A percentile compares a stretch with the other conserved stretches of the same genome.
phyloP scores from a whole-genome alignment of 805 yeast genomes.

The Wickerhamia fluorescens region DNA sequence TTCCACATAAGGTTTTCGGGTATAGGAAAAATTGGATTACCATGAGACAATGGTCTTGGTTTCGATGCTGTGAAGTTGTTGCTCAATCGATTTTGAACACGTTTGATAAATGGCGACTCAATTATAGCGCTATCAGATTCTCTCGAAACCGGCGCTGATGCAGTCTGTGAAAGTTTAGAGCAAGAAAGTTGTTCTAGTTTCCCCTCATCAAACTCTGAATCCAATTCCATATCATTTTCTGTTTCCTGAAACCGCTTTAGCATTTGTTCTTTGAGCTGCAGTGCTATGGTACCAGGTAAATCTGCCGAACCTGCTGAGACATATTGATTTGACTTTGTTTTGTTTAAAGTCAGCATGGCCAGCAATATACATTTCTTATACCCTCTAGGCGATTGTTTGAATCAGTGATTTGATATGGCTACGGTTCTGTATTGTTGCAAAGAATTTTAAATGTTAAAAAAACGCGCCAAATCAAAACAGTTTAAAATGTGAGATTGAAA shows the following conservation, averaged over 20 bases:
- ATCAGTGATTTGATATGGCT: too few species aligned
- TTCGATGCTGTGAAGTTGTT: constrained; percentile 1
- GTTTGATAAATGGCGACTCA: constrained; percentile 23
- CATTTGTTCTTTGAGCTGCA: too few species aligned
- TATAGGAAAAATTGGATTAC: constrained; percentile 2
- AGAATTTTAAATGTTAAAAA: too few species aligned
- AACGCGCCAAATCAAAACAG: too few species aligned
- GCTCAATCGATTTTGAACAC: constrained; percentile 19
- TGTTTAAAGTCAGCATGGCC: too few species aligned
- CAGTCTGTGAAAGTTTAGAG: constrained; percentile 29
- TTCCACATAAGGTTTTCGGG: constrained; percentile 2
- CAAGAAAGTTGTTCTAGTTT: constrained; percentile 24
- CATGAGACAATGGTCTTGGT: neutral
- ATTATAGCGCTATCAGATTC: constrained; percentile 1
- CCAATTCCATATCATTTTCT: constrained; percentile 7
- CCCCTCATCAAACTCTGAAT: constrained; percentile 9
- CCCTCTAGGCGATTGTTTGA: too few species aligned
- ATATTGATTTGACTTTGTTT: too few species aligned
- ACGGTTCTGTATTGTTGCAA: too few species aligned
- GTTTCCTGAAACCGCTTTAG: constrained; percentile 13
- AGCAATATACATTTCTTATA: too few species aligned
- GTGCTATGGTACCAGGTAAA: too few species aligned
- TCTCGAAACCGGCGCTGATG: constrained; percentile 15
- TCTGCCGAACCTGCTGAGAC: too few species aligned
- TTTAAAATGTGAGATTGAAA: too few species aligned